Evolutionary conservation across 306 rosid species (phyloP), one percentile per base, ranked within the genome.

Genomic region (Pueraria montana): DNA sequence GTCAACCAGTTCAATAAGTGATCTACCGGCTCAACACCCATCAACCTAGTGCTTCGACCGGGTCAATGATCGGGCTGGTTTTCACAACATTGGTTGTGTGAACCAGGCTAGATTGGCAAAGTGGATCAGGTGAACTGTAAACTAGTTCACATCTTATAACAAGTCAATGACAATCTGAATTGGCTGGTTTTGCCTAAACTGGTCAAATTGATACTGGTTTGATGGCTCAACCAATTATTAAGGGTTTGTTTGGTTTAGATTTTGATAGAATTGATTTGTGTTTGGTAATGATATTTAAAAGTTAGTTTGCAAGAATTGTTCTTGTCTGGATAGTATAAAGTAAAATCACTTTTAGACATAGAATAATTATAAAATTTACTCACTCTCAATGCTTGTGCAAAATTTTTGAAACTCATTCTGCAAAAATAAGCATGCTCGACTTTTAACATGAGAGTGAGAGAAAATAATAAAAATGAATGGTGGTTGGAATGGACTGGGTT

Each of bases 31-130:
- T n/a, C n/a, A n/a, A n/a, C n/a, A n/a, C n/a, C n/a, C n/a, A n/a
- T n/a, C n/a, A n/a, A n/a, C n/a, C n/a, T n/a, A n/a, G n/a, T n/a
- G n/a, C n/a, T n/a, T n/a, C n/a, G n/a, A n/a, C n/a, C n/a, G n/a
- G n/a, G n/a, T n/a, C n/a, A n/a, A n/a, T n/a, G n/a, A n/a, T n/a
- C n/a, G n/a, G n/a, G n/a, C n/a, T n/a, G n/a, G n/a, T n/a, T n/a
- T n/a, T n/a, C n/a, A n/a, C n/a, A n/a, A n/a, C n/a, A n/a, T n/a
- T n/a, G n/a, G 27, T 81, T 23, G 40, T 67, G 77, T 64, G 53
- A 82, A 65, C 38, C 59, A 21, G 67, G 55, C n/a, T 55, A 65
- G 74, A n/a, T 65, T 38, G 59, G 40, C 80, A 63, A 64, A 64
- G 38, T 42, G 70, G 59, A 40, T 26, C 68, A 55, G 55, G 53